Conservation (phyloP, 208 protist species). For the Acanthamoeba lenticulata region DNA sequence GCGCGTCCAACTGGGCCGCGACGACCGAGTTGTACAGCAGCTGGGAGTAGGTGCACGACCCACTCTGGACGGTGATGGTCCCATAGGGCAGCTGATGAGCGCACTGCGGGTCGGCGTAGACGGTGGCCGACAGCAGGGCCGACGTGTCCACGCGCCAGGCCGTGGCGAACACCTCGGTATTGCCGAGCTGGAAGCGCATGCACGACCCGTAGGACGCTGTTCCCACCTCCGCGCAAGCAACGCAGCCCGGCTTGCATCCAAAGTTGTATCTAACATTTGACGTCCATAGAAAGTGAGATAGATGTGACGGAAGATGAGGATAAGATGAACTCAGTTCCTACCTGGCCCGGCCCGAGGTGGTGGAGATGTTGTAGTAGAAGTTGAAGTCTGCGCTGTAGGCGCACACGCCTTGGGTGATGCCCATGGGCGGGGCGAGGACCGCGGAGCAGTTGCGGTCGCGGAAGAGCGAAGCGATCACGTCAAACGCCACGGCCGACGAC, state of each 20-base stretch:
- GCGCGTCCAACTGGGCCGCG: not conserved
- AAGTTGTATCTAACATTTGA: conserved; percentile 38
- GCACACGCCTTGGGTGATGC: not conserved
- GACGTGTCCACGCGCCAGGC: not conserved
- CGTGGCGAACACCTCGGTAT: not conserved
- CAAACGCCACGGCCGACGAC: not conserved
- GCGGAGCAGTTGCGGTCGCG: not conserved
- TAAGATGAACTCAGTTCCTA: not conserved
- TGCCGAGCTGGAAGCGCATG: not conserved
- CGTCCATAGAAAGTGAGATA: not conserved
- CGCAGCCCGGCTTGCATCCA: not conserved
- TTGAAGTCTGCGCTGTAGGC: not conserved
- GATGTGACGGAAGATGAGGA: not conserved
- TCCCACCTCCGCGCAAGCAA: not conserved
- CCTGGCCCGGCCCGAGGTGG: not conserved
- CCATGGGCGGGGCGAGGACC: not conserved
- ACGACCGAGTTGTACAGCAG: not conserved
- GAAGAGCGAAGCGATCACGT: not conserved
- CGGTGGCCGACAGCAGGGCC: not conserved
- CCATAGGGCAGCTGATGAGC: not conserved
- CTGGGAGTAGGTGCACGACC: conserved; percentile 37
- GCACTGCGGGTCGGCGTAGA: conserved; percentile 28
- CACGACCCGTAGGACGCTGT: conserved; percentile 27
- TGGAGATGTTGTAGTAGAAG: conserved; percentile 41
- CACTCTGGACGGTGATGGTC: not conserved